Evolutionary conservation across 495 filamentous ascomycete species (phyloP).

Genomic region (Penicillium dipodomyicola): DNA sequence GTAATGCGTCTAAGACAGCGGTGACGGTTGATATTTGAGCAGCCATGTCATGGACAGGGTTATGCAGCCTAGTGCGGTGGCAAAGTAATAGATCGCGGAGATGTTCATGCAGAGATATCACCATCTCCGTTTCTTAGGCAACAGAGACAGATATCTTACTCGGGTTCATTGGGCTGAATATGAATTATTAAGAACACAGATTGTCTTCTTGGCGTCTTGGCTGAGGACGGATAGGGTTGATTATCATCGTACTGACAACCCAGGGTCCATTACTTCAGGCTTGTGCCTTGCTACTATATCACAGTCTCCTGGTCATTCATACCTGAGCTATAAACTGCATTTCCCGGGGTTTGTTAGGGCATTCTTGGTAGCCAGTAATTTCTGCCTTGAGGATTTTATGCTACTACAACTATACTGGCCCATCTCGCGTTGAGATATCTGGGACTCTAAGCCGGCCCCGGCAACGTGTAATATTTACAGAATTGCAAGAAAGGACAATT

Average conservation of each 20-base stretch:
- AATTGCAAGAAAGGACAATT: background rate
- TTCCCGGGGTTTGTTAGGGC: background rate
- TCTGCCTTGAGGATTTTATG: background rate
- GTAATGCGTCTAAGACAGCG: background rate
- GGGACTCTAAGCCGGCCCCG: background rate
- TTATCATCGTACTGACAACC: conserved; percentile 21
- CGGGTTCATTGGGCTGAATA: background rate
- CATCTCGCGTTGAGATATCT: background rate
- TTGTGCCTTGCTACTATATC: conserved; percentile 3
- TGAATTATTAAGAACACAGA: background rate
- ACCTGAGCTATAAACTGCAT: background rate
- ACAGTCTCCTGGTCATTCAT: conserved; percentile 1
- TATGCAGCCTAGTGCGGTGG: background rate
- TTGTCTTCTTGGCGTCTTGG: background rate
- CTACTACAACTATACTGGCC: background rate
- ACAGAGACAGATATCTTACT: background rate
- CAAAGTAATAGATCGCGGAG: background rate
- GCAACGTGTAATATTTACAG: background rate
- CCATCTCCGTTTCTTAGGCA: background rate
- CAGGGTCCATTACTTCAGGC: conserved; percentile 14
- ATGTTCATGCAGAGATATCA: background rate
- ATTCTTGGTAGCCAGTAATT: background rate
- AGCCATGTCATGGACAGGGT: background rate
- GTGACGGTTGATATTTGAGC: background rate
- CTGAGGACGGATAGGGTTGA: conserved; percentile 3